Conservation (phyloP, 495 filamentous ascomycete species). For the Penicillium canariense region DNA sequence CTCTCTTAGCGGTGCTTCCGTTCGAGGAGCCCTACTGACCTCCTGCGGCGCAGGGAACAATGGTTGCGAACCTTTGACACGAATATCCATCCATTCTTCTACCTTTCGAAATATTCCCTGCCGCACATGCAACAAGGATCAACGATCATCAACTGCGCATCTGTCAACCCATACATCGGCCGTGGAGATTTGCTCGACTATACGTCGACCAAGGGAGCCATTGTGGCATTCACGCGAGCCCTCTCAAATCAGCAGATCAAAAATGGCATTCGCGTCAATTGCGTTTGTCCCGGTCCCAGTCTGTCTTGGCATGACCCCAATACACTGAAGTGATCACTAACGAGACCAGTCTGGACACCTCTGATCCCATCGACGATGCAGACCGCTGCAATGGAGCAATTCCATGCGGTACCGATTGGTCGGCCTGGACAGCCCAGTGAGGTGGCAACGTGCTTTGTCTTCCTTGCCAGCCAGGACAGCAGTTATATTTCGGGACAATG, state of each 20-base stretch:
- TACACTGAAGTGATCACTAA: background rate
- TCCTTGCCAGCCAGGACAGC: constrained; percentile 72
- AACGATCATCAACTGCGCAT: constrained; percentile 82
- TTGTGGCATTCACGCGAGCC: constrained; percentile 76
- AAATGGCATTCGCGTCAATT: constrained; percentile 79
- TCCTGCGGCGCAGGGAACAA: constrained; percentile 69
- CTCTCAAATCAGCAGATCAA: constrained; percentile 71
- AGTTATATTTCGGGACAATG: constrained; percentile 54
- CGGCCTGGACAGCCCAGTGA: constrained; percentile 75
- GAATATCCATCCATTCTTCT: constrained; percentile 74
- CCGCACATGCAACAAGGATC: constrained; percentile 73
- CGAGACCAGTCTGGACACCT: constrained; percentile 68
- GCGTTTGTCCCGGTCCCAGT: constrained; percentile 72
- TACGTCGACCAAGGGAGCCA: constrained; percentile 79
- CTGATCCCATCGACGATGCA: constrained; percentile 78
- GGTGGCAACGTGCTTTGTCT: constrained; percentile 78
- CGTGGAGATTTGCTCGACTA: constrained; percentile 84
- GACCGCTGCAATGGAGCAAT: constrained; percentile 65
- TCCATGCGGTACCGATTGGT: constrained; percentile 71
- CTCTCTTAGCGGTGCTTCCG: no score
- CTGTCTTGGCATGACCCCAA: constrained; percentile 15
- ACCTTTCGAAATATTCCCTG: constrained; percentile 73
- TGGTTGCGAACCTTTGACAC: constrained; percentile 74
- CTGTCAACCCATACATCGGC: constrained; percentile 78
- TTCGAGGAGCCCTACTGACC: no score